phyloP scores from a whole-genome alignment of 139 green algal species.

The Astrephomene gubernaculifera region DNA sequence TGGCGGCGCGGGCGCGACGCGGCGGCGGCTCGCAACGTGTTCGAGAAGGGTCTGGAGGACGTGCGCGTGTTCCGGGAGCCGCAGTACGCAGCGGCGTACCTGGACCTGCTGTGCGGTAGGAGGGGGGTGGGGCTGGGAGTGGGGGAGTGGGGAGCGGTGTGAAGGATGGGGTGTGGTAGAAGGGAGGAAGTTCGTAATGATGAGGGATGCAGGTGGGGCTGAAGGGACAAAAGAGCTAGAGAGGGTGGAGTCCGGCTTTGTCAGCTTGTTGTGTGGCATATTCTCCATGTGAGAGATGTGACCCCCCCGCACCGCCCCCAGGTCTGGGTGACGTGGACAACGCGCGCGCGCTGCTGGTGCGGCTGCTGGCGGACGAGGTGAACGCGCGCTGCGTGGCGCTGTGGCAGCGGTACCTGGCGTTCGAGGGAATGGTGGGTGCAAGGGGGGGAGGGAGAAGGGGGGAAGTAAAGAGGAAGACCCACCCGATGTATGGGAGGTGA shows the following conservation, averaged over 20 bases:
- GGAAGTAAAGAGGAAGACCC: too few relatives aligned
- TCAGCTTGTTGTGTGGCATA: too few relatives aligned
- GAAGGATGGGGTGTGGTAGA: too few relatives aligned
- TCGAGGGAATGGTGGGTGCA: constrained; percentile 17
- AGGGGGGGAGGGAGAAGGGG: background rate
- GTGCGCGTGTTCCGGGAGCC: constrained; percentile 62
- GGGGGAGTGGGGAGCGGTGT: background rate
- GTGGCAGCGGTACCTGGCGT: constrained; percentile 45
- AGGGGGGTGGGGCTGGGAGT: background rate
- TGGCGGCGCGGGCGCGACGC: constrained; percentile 74
- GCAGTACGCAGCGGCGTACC: constrained; percentile 83
- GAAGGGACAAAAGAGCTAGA: too few relatives aligned
- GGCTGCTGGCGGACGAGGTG: constrained; percentile 68
- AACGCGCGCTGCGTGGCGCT: constrained; percentile 21
- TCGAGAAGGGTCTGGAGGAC: constrained; percentile 91
- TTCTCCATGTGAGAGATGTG: background rate
- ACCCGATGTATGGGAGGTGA: too few relatives aligned
- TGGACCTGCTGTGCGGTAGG: constrained; percentile 58
- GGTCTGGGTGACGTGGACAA: constrained; percentile 86
- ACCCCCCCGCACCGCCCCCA: constrained; percentile 34
- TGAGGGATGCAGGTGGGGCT: too few relatives aligned
- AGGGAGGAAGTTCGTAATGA: too few relatives aligned
- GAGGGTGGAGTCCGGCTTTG: too few relatives aligned
- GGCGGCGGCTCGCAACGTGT: constrained; percentile 90
- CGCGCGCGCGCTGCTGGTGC: constrained; percentile 84